phyloP scores from a whole-genome alignment of 805 yeast species.

The Metschnikowia amazonensis region DNA sequence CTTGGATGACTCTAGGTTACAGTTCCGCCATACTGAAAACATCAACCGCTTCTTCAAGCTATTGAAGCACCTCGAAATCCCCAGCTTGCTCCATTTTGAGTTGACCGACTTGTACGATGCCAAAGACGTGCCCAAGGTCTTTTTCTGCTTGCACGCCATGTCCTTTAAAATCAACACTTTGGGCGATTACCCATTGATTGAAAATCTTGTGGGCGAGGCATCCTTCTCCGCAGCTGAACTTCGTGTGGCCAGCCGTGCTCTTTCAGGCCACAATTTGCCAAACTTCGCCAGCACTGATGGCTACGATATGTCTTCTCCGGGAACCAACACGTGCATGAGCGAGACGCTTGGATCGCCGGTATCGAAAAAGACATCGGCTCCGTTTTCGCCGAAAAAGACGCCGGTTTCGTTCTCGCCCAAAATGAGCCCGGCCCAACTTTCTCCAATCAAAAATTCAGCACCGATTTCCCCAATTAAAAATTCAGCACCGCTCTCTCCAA shows the following conservation, averaged over 20 bases:
- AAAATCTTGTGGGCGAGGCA: slow-evolving; percentile 57
- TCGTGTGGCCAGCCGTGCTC: slow-evolving; percentile 61
- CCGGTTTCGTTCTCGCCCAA: background rate
- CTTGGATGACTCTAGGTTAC: slow-evolving; percentile 54
- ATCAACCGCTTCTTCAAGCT: slow-evolving; percentile 78
- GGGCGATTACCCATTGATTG: slow-evolving; percentile 57
- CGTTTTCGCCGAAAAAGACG: background rate
- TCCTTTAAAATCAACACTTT: slow-evolving; percentile 65
- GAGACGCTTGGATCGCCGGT: slow-evolving; percentile 12
- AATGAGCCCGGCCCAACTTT: background rate
- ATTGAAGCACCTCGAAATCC: slow-evolving; percentile 66
- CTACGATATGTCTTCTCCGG: slow-evolving; percentile 20
- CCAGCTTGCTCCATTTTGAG: slow-evolving; percentile 86
- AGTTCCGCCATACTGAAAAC: slow-evolving; percentile 89
- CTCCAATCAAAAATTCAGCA: too few relatives aligned
- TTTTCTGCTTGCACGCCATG: slow-evolving; percentile 88
- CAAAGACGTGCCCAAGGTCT: slow-evolving; percentile 88
- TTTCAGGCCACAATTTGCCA: slow-evolving; percentile 67
- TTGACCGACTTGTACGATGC: slow-evolving; percentile 89
- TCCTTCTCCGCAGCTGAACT: slow-evolving; percentile 69
- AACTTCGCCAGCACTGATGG: slow-evolving; percentile 54
- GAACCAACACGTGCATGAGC: slow-evolving; percentile 18
- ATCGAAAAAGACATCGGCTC: background rate
- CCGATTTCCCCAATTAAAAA: background rate
- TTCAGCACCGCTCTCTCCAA: background rate